These are phyloP conservation scores for Hyparrhenia diplandra DNA, from an alignment of 176 grass and related monocot species.

Conservation along the genomic window DNA sequence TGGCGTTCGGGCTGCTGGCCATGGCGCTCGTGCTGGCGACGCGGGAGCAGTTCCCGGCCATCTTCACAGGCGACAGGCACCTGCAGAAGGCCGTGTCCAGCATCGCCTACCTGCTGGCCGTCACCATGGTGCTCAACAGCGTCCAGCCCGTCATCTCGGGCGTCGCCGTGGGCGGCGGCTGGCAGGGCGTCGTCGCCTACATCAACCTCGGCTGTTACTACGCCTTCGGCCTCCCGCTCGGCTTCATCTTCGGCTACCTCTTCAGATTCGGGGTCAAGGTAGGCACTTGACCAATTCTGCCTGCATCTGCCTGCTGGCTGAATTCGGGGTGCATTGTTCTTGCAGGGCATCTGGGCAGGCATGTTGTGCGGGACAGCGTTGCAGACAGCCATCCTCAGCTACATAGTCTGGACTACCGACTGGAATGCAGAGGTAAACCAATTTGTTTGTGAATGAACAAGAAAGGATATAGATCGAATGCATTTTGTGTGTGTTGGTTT, in stretches of 20 bases:
- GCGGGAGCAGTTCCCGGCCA: constrained; percentile 32
- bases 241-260: constrained; percentile 70
- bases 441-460: background rate
- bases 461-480: background rate
- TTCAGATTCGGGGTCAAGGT: constrained; percentile 42
- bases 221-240: constrained; percentile 69
- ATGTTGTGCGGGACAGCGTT: constrained; percentile 67
- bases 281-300: background rate
- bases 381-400: constrained; percentile 59
- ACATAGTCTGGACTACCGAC: constrained; percentile 63
- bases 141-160: constrained; percentile 88
- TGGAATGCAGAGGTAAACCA: constrained; percentile 60
- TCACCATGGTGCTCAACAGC: constrained; percentile 94
- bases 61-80: constrained; percentile 60
- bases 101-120: constrained; percentile 55
- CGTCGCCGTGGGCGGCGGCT: constrained; percentile 72
- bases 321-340: background rate
- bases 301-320: background rate
- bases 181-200: constrained; percentile 80
- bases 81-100: constrained; percentile 62
- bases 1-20: constrained; percentile 44
- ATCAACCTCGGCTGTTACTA: constrained; percentile 88
- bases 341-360: constrained; percentile 79
- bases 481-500: background rate
- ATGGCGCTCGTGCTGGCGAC: constrained; percentile 49